Evolutionary conservation across 768 basidiomycete species (phyloP).

Genomic region (Strobilomyces dryophilus): DNA sequence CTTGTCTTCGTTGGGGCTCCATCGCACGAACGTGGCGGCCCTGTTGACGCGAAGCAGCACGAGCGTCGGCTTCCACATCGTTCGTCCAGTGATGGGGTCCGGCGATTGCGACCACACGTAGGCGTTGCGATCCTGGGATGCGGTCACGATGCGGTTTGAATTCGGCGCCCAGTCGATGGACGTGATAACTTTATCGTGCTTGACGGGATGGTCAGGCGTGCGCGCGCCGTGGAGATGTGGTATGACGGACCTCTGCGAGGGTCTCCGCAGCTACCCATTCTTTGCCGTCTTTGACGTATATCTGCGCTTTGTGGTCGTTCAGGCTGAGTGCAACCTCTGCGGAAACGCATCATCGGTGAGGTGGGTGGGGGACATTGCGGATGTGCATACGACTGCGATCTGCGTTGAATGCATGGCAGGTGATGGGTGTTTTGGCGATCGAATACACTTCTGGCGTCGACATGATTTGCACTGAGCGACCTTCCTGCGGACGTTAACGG

Average conservation of each 20-base stretch:
- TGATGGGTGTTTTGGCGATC: constrained; percentile 80
- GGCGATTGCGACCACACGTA: constrained; percentile 93
- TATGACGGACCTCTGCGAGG: constrained; percentile 67
- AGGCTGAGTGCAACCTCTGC: constrained; percentile 88
- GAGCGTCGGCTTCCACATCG: constrained; percentile 93
- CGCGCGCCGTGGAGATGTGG: neutral
- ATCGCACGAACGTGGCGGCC: constrained; percentile 90
- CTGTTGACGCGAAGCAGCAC: constrained; percentile 93
- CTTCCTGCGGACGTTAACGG: neutral
- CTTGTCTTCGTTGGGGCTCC: constrained; percentile 98
- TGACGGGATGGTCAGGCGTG: constrained; percentile 1
- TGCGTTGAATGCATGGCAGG: constrained; percentile 86
- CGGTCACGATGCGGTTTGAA: constrained; percentile 96
- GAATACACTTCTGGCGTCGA: constrained; percentile 74
- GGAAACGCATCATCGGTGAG: constrained; percentile 5
- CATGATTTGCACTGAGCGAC: constrained; percentile 32
- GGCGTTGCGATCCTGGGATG: constrained; percentile 98
- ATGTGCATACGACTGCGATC: constrained; percentile 73
- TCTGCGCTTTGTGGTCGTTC: constrained; percentile 85
- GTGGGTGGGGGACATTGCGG: neutral
- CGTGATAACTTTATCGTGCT: constrained; percentile 98
- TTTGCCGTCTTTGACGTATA: constrained; percentile 62
- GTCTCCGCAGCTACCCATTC: constrained; percentile 74
- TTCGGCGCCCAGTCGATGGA: constrained; percentile 98
- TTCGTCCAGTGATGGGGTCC: constrained; percentile 66